Evolutionary conservation across 495 filamentous ascomycete species (phyloP).

Genomic region (Penicillium coprophilum): DNA sequence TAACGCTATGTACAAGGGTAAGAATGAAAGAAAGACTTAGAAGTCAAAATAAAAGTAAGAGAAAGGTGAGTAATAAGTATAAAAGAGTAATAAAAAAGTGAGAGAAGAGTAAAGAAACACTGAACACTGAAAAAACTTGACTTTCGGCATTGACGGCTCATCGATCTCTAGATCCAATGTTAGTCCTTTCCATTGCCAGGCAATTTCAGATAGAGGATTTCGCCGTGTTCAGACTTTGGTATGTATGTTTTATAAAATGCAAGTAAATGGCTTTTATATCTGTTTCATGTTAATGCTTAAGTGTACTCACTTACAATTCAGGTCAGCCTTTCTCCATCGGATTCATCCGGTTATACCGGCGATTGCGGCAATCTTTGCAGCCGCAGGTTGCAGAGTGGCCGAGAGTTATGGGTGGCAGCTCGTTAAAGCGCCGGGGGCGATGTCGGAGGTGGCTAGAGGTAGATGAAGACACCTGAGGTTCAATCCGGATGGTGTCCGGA

Average conservation of each 20-base stretch:
- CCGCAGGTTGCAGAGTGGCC: too few species aligned
- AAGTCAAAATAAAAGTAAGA: conserved; percentile 3
- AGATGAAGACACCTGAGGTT: not conserved
- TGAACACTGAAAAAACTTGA: not conserved
- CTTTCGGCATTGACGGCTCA: conserved; percentile 2
- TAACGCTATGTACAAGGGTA: conserved; percentile 1
- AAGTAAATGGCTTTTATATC: conserved; percentile 2
- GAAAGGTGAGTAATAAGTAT: conserved; percentile 1
- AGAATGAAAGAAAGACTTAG: conserved; percentile 3
- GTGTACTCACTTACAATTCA: conserved; percentile 3
- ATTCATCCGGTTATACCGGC: not conserved
- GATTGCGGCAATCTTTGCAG: not conserved
- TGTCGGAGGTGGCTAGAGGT: not conserved
- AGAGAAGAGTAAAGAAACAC: not conserved
- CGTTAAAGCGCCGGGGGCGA: too few species aligned
- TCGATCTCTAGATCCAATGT: conserved; percentile 1
- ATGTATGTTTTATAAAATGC: conserved; percentile 2
- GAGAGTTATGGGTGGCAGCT: too few species aligned
- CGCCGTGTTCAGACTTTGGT: conserved; percentile 2
- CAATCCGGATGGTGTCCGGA: not conserved
- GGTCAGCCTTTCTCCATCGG: conserved; percentile 1
- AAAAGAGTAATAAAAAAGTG: conserved; percentile 1
- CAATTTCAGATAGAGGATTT: conserved; percentile 2
- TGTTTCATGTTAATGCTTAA: conserved; percentile 2
- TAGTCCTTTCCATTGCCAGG: conserved; percentile 2